Conservation (phyloP, 1,284 basidiomycete genomes). For the Cutaneotrichosporon sp. region DNA sequence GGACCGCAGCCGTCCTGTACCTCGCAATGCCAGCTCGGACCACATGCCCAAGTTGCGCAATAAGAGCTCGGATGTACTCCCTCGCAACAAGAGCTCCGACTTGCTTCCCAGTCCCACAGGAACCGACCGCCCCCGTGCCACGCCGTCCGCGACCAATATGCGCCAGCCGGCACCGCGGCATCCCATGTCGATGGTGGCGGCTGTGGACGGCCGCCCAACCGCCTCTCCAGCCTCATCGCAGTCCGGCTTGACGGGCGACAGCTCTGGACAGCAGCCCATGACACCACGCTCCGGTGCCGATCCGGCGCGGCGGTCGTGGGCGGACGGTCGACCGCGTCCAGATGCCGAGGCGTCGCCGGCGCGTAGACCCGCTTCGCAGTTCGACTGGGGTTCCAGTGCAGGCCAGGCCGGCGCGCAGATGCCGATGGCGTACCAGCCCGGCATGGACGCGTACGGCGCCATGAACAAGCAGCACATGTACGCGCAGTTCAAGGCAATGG, state of each 20-base stretch:
- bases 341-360: constrained; percentile 5
- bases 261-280: constrained; percentile 26
- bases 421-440: neutral
- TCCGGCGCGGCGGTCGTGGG: constrained; percentile 23
- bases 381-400: constrained; percentile 12
- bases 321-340: constrained; percentile 15
- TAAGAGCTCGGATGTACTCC: neutral
- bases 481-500: constrained; percentile 46
- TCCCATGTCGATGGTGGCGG: constrained; percentile 8
- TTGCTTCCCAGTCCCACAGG: constrained; percentile 2
- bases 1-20: neutral
- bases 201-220: constrained; percentile 13
- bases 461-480: constrained; percentile 42
- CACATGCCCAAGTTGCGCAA: constrained; percentile 2
- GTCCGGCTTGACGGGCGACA: constrained; percentile 31
- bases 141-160: neutral
- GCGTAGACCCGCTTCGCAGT: constrained; percentile 12
- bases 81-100: constrained; percentile 5
- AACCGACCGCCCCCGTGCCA: constrained; percentile 14
- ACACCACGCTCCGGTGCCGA: constrained; percentile 28
- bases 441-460: constrained; percentile 13
- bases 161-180: constrained; percentile 16
- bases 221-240: constrained; percentile 32
- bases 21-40: neutral
- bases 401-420: neutral